These are phyloP conservation scores for Blastobotrys terrestris DNA, from an alignment of 805 yeast species.

Conservation along the genomic window DNA sequence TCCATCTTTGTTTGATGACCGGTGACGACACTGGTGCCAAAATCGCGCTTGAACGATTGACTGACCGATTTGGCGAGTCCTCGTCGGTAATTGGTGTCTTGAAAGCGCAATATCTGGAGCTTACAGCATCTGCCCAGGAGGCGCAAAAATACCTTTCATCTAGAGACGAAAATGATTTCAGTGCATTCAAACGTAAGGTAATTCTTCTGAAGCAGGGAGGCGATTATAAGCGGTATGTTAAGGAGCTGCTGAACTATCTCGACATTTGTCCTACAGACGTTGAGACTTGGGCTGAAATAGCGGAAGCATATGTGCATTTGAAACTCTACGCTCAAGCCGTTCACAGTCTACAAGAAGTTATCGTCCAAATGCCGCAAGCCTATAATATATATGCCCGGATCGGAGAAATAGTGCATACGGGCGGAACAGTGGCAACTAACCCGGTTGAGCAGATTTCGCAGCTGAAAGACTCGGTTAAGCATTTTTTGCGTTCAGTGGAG, in stretches of 20 bases:
- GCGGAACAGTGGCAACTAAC: constrained; percentile 10
- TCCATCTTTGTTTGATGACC: constrained; percentile 56
- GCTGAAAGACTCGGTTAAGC: constrained; percentile 32
- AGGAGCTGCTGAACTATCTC: constrained; percentile 47
- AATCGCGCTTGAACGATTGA: constrained; percentile 51
- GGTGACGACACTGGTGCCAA: constrained; percentile 68
- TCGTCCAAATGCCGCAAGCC: constrained; percentile 62
- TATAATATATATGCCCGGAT: constrained; percentile 58
- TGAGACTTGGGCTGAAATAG: constrained; percentile 73
- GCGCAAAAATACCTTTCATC: constrained; percentile 35
- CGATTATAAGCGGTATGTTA: constrained; percentile 41
- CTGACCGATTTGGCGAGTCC: constrained; percentile 57
- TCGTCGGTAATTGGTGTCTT: constrained; percentile 53
- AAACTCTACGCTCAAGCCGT: constrained; percentile 67
- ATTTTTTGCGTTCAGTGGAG: constrained; percentile 69
- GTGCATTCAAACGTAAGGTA: constrained; percentile 29
- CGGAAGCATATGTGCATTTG: constrained; percentile 49
- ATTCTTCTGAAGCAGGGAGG: constrained; percentile 25
- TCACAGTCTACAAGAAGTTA: constrained; percentile 61
- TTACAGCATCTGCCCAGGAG: constrained; percentile 39
- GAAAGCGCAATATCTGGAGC: constrained; percentile 51
- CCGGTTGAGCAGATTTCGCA: constrained; percentile 10
- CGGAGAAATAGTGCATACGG: constrained; percentile 42
- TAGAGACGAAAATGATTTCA: constrained; percentile 27
- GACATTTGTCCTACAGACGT: constrained; percentile 68